A percentile compares a stretch with the other conserved stretches of the same genome.
Evolutionary conservation across 495 filamentous ascomycete genomes (phyloP).

Genomic region (Penicillium arizonense): DNA sequence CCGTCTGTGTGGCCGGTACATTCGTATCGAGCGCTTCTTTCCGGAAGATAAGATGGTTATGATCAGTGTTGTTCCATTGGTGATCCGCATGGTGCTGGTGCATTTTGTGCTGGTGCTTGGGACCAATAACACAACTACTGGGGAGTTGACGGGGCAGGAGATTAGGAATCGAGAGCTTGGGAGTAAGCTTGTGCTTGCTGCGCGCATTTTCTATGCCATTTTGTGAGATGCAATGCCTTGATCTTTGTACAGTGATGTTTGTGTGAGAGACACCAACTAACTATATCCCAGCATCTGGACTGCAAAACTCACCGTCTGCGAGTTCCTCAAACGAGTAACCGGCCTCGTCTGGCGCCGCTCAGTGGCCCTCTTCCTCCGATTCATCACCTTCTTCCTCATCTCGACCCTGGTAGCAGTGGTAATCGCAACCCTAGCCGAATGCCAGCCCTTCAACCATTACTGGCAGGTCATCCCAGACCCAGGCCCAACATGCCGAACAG

Average conservation of each 20-base stretch:
- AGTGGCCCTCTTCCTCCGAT: conserved; percentile 62
- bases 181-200: conserved; percentile 51
- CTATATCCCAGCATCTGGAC: conserved; percentile 73
- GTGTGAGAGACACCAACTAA: too few species aligned
- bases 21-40: conserved; percentile 79
- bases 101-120: conserved; percentile 82
- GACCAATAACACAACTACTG: conserved; percentile 73
- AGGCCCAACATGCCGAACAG: conserved; percentile 77
- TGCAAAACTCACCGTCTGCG: conserved; percentile 84
- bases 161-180: conserved; percentile 47
- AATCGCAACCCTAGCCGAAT: conserved; percentile 80
- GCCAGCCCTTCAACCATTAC: conserved; percentile 78
- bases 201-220: conserved; percentile 55
- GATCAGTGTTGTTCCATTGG: conserved; percentile 72
- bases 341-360: conserved; percentile 66
- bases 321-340: conserved; percentile 82
- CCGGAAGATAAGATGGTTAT: conserved; percentile 85
- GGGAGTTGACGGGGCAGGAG: conserved; percentile 36
- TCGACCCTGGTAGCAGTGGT: conserved; percentile 76
- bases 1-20: conserved; percentile 73
- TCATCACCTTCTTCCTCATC: conserved; percentile 71
- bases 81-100: conserved; percentile 79
- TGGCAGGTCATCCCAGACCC: conserved; percentile 93
- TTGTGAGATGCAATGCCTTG: conserved; percentile 43
- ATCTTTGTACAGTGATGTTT: too few species aligned